These are phyloP conservation scores for Isatis lusitanica DNA, from an alignment of 441 rosid species.

Conservation along the genomic window DNA sequence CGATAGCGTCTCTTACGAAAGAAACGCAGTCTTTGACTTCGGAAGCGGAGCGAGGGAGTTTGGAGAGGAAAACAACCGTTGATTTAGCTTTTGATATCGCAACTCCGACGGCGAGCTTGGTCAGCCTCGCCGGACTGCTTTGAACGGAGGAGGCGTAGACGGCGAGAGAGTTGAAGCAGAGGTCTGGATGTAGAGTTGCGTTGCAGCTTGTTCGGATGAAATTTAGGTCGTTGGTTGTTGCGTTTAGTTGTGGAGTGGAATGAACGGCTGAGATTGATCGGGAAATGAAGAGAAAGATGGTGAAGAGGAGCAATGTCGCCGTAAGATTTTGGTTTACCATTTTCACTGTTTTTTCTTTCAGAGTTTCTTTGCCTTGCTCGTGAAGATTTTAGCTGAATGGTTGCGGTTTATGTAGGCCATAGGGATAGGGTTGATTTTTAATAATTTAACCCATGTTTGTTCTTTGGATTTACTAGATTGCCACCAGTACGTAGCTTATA, in stretches of 20 bases:
- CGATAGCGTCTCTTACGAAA: conserved; percentile 82
- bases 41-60: conserved; percentile 35
- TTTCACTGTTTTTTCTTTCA: background rate
- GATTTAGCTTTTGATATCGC: conserved; percentile 53
- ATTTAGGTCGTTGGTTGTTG: conserved; percentile 42
- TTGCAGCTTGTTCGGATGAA: conserved; percentile 78
- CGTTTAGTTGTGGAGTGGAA: conserved; percentile 12
- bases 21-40: conserved; percentile 80
- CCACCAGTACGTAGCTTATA: too few relatives aligned
- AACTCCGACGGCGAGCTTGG: conserved; percentile 60
- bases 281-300: conserved; percentile 39
- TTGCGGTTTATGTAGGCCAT: conserved; percentile 26
- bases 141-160: conserved; percentile 59
- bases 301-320: conserved; percentile 23
- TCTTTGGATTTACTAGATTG: background rate
- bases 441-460: background rate
- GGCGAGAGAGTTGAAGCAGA: conserved; percentile 70
- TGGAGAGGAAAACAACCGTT: conserved; percentile 54
- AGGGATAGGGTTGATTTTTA: conserved; percentile 2
- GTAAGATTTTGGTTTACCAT: conserved; percentile 26
- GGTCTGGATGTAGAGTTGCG: conserved; percentile 68
- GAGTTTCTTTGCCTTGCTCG: background rate
- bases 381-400: background rate
- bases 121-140: conserved; percentile 55
- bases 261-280: conserved; percentile 32